Conservation (phyloP, 1,139 yeast genomes). For the Sugiyamaella paludigena region DNA sequence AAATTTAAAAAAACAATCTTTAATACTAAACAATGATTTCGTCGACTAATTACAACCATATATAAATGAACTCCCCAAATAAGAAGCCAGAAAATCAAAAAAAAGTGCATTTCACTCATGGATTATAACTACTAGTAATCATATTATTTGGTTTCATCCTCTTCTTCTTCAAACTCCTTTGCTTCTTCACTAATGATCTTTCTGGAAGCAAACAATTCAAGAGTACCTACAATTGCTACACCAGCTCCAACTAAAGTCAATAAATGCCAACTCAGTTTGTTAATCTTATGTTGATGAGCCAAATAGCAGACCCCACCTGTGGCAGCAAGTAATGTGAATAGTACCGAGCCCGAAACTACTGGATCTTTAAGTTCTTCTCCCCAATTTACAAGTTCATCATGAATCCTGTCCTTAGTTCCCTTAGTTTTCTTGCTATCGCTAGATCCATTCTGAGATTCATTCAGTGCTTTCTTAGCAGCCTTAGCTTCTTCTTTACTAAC, state of each 20-base stretch:
- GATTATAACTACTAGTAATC: too few relatives aligned
- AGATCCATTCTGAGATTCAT: slow-evolving; percentile 9
- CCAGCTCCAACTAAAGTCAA: slow-evolving; percentile 31
- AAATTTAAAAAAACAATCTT: too few relatives aligned
- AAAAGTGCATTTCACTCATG: too few relatives aligned
- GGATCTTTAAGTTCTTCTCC: slow-evolving; percentile 33
- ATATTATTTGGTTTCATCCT: not conserved
- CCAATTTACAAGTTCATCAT: slow-evolving; percentile 20
- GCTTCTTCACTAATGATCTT: not conserved
- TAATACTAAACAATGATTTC: too few relatives aligned
- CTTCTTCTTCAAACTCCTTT: slow-evolving; percentile 5
- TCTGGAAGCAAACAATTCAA: slow-evolving; percentile 35
- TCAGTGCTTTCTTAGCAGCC: slow-evolving; percentile 14
- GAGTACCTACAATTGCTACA: slow-evolving; percentile 29
- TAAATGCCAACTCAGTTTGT: slow-evolving; percentile 28
- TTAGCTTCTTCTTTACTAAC: slow-evolving; percentile 18
- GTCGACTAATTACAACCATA: too few relatives aligned
- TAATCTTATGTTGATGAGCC: slow-evolving; percentile 32
- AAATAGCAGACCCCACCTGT: slow-evolving; percentile 33
- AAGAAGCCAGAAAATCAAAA: too few relatives aligned
- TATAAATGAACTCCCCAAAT: too few relatives aligned
- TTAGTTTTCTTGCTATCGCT: slow-evolving; percentile 11
- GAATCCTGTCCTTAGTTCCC: slow-evolving; percentile 14
- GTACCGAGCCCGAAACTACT: slow-evolving; percentile 32
- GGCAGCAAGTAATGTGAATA: slow-evolving; percentile 31